These are phyloP conservation scores for Petunia secreta DNA, from an alignment of 257 asterid genomes.

Conservation along the genomic window DNA sequence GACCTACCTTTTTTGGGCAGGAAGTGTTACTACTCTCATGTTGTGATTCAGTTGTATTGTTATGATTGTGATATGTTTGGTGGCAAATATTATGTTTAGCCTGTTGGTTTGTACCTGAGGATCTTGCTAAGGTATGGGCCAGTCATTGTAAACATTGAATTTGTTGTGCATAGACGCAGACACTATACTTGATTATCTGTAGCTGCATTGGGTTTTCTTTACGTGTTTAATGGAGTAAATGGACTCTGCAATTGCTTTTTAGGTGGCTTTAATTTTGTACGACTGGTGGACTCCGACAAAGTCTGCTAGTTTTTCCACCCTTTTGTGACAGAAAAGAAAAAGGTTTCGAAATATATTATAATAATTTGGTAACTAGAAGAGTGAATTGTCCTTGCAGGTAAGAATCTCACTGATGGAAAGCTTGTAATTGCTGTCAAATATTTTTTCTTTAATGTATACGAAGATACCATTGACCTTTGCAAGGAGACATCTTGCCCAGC, in stretches of 20 bases:
- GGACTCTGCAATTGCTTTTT: conserved; percentile 9
- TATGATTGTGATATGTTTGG: not conserved
- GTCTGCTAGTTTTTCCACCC: not conserved
- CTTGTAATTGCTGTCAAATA: conserved; percentile 65
- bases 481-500: conserved; percentile 80
- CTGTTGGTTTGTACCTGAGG: not conserved
- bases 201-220: not conserved
- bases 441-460: conserved; percentile 49
- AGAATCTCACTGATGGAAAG: conserved; percentile 64
- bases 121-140: not conserved
- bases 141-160: not conserved
- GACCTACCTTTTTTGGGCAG: not conserved
- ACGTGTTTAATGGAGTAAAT: not conserved
- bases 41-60: not conserved
- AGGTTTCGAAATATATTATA: not conserved
- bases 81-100: not conserved
- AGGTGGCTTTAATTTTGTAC: not conserved
- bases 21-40: not conserved
- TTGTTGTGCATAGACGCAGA: too few species aligned
- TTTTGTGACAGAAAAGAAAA: not conserved
- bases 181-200: not conserved
- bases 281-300: not conserved
- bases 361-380: conserved; percentile 5
- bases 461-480: conserved; percentile 70
- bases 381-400: conserved; percentile 46